Percentiles rank a stretch among this genome's conserved stretches.
Evolutionary conservation across 176 grass and related monocot species (phyloP).

Genomic region (Carex scoparia): DNA sequence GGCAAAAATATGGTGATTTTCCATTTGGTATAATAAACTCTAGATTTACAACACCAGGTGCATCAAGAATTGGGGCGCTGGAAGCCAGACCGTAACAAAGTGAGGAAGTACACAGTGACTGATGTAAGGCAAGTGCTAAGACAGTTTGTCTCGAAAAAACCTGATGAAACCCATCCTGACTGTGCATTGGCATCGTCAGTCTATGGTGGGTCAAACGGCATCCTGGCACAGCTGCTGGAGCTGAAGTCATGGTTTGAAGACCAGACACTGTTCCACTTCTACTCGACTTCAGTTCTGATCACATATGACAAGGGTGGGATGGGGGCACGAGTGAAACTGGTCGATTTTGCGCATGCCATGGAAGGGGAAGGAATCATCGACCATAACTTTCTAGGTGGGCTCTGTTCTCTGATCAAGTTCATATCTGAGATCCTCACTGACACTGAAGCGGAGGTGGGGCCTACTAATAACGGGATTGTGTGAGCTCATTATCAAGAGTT

Average conservation of each 20-base stretch:
- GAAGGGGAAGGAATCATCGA: slow-evolving; percentile 74
- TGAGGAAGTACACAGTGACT: slow-evolving; percentile 34
- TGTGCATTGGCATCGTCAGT: slow-evolving; percentile 47
- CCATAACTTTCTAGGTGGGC: slow-evolving; percentile 84
- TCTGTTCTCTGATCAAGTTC: slow-evolving; percentile 76
- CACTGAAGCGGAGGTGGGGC: neutral
- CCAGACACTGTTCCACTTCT: slow-evolving; percentile 88
- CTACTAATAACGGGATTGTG: neutral
- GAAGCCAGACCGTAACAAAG: slow-evolving; percentile 34
- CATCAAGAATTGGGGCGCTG: slow-evolving; percentile 27
- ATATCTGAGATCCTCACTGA: slow-evolving; percentile 51
- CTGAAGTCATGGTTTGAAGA: slow-evolving; percentile 89
- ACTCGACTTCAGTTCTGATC: slow-evolving; percentile 66
- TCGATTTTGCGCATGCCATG: slow-evolving; percentile 74
- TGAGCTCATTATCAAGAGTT: neutral
- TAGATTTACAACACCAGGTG: slow-evolving; percentile 4
- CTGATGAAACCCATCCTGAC: slow-evolving; percentile 25
- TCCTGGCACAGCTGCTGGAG: slow-evolving; percentile 66
- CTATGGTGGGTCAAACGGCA: slow-evolving; percentile 47
- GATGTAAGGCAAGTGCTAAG: slow-evolving; percentile 54
- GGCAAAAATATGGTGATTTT: neutral
- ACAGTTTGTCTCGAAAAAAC: slow-evolving; percentile 48
- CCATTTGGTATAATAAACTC: neutral
- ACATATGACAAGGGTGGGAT: slow-evolving; percentile 39
- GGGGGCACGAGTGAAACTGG: slow-evolving; percentile 52